Evolutionary conservation across 805 yeast genomes (phyloP).

Genomic region (Kuraishia cidri): DNA sequence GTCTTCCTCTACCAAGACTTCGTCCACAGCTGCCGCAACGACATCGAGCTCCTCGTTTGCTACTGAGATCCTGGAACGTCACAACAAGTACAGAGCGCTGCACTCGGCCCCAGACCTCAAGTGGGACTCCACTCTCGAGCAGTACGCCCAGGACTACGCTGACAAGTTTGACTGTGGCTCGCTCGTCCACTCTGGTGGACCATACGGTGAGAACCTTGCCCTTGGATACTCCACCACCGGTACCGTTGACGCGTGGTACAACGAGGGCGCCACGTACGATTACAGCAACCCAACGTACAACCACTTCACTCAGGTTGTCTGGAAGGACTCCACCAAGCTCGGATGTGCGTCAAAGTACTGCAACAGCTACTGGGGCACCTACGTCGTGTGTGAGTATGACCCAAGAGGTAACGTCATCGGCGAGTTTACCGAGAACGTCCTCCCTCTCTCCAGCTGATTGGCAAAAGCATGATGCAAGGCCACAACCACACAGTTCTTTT

Average conservation of each 20-base stretch:
- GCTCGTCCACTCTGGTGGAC: slow-evolving; percentile 55
- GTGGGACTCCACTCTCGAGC: slow-evolving; percentile 48
- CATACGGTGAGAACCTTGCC: slow-evolving; percentile 73
- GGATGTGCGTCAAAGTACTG: slow-evolving; percentile 74
- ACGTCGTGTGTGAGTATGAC: slow-evolving; percentile 65
- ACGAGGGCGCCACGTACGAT: slow-evolving; percentile 46
- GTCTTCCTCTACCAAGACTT: slow-evolving; percentile 8
- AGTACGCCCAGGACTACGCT: slow-evolving; percentile 51
- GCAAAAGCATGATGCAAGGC: too few species aligned
- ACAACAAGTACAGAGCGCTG: slow-evolving; percentile 46
- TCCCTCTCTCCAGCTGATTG: too few species aligned
- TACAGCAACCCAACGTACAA: slow-evolving; percentile 49
- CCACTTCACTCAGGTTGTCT: slow-evolving; percentile 76
- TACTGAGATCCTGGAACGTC: slow-evolving; percentile 41
- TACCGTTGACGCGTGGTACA: slow-evolving; percentile 72
- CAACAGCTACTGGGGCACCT: slow-evolving; percentile 31
- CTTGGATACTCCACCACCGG: slow-evolving; percentile 51
- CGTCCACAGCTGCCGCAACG: slow-evolving; percentile 7
- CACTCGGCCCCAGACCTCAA: slow-evolving; percentile 41
- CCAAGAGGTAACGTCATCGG: slow-evolving; percentile 68
- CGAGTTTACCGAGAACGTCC: slow-evolving; percentile 25
- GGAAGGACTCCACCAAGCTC: slow-evolving; percentile 51
- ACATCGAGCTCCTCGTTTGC: slow-evolving; percentile 23
- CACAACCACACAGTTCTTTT: too few species aligned
- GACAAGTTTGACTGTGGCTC: slow-evolving; percentile 45